Evolutionary conservation across 78 protist species (phyloP), one percentile per base, ranked within the genome.

Genomic region (slime mould (Dictyostelium discoideum)): DNA sequence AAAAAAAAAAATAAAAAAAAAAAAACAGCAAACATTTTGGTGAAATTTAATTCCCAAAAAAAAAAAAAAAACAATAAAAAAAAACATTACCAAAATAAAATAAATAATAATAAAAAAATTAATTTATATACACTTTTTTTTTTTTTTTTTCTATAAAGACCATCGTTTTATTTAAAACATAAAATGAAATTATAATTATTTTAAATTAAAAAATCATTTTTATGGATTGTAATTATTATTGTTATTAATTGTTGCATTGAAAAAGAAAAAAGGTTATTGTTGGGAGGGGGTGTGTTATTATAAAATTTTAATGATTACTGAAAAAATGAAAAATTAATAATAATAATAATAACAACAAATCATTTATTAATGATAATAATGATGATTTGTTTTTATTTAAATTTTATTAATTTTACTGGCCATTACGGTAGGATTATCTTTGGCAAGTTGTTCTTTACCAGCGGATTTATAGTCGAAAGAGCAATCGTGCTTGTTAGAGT

Each of bases 401-500:
- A 96, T 85, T 39, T 80, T 78, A 42, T 63, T 57, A 20, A 97
- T 78, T 63, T 97, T 97, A 42, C 89, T 42, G 20, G 87, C 94
- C 22, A n/a, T 29, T 18, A 97, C 96, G 20, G 80, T 79, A 9
- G 98, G 98, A 81, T 97, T 97, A 26, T 77, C 93, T 87, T 93
- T 83, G 2, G 97, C 87, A 0, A 97, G 81, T 42, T 86, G 87
- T 83, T 92, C 97, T 29, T 94, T 92, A 18, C 92, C 97, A 32
- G 72, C 39, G 3, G 97, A 50, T 92, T 93, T 97, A 85, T 95
- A 96, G 60, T 97, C 98, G 50, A 94, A 97, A 9, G 86, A 7
- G 44, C 98, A 97, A 20, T 87, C 95, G 97, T 97, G 98, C 24
- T 90, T 86, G 73, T 97, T 97, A 0, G 97, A 72, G 42, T 95